Percentiles rank a stretch among this genome's conserved stretches.
Conservation (phyloP, 1,284 basidiomycete genomes). For the Ceratobasidium sp. region DNA sequence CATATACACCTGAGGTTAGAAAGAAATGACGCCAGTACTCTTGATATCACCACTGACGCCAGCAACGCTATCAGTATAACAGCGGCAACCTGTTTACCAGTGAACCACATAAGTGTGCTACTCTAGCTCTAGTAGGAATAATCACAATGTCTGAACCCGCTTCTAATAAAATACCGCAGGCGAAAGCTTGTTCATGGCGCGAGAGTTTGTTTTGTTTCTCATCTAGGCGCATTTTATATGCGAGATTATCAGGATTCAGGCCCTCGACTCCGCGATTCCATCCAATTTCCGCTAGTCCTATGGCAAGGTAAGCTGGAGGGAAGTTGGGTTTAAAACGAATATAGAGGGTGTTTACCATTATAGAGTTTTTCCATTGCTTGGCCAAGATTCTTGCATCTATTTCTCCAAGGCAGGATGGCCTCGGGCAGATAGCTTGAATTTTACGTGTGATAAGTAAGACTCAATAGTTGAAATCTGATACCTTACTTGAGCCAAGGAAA, state of each 20-base stretch:
- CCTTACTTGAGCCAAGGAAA: neutral
- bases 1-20: no score
- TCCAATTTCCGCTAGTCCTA: constrained; percentile 16
- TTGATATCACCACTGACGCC: neutral
- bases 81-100: neutral
- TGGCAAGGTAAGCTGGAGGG: neutral
- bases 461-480: neutral
- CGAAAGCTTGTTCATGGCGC: neutral
- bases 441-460: no score
- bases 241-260: no score
- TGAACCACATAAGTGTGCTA: neutral
- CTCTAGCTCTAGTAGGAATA: neutral
- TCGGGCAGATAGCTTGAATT: constrained; percentile 6
- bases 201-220: neutral
- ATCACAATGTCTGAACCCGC: constrained; percentile 22
- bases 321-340: neutral
- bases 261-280: neutral
- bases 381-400: neutral
- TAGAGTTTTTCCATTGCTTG: constrained; percentile 16
- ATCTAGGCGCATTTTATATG: constrained; percentile 12
- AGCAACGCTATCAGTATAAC: constrained; percentile 4
- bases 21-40: no score
- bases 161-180: constrained; percentile 16
- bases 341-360: neutral
- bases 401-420: constrained; percentile 4